Evolutionary conservation across 1,284 basidiomycete genomes (phyloP), one percentile per base, ranked within the genome.

Genomic region (Quambalaria eucalypti): DNA sequence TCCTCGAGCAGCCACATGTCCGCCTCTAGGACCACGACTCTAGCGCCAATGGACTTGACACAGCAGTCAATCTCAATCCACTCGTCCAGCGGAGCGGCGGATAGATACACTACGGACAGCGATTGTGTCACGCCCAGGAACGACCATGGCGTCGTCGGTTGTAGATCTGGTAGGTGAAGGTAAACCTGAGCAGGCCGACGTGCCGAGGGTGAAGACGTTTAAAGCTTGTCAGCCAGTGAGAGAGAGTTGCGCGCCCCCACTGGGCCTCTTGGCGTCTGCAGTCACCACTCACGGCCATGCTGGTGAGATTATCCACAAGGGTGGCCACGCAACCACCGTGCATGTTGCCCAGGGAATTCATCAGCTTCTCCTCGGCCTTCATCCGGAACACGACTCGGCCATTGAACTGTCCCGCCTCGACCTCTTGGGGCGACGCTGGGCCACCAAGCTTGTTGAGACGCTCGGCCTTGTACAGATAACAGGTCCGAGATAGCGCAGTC

Each of bases 101-200:
- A 61, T 25, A 70, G 58, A 47, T 71, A 73, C 33, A 70, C 49
- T 16, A 71, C 60, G n/a, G 55, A 63, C 46, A 73, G 58, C 48
- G 66, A 65, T 40, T 70, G 66, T 44, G 69, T 66, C 10, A 73
- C 68, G 47, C 71, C 71, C n/a, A 70, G 60, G 58, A 64, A 62
- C 29, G 61, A 56, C 71, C 71, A 73, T 0, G 68, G 68, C 6
- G 21, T 59, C 53, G 50, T 49, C 30, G 56, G 64, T 14, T 47
- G 46, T 8, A 54, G 53, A n/a, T 64, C 66, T 4, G 60, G 55
- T 2, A 64, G 62, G 48, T 71, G 68, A 28, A 66, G 53, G 9
- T 54, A 61, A 36, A 64, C 48, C 51, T 54, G 48, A 4, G n/a
- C 5, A 25, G 6, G 31, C 14, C 19, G 33, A 50, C 9, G 19